Base-by-base conservation (phyloP, 2,329 filamentous ascomycete species). In the Diplodia seriata region DNA sequence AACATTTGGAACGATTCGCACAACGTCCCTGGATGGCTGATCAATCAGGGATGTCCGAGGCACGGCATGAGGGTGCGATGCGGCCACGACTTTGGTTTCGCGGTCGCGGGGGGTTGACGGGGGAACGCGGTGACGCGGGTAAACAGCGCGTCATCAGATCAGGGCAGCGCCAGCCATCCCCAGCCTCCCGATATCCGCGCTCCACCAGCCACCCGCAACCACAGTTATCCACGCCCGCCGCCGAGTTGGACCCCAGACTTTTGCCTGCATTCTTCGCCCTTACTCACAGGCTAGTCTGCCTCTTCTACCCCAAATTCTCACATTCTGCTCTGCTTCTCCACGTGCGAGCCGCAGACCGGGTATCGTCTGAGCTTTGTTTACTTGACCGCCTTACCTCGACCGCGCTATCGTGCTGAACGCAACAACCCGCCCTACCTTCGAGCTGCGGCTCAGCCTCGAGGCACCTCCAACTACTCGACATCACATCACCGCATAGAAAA, bases 181-280 rank as follows among this genome's bases (percentile, higher is more conserved):
- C 59, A 63, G 59, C 59, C 59, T 51, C 59, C n/a, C 59, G 9
- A 63, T 63, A 63, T 51, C n/a, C 59, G 43, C 59, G 59, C 59
- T 12, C 1, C 56, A 20, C 57, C 59, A 63, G 8, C 40, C 23
- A 36, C 26, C 26, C 57, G 18, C 59, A 14, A 51, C 59, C 59
- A 63, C 59, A 49, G 38, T 63, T 29, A 38, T 33, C 59, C 43
- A 38, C 59, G 23, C 47, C 29, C 20, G 15, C 59, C 47, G 43
- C 47, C 29, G n/a, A 23, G 29, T 38, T 63, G 50, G 43, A 29
- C 40, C n/a, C 59, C 59, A 23, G 14, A 23, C 59, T 26, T 26
- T 18, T 31, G 29, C 23, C 59, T 38, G 43, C 59, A 63, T 51
- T 38, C 59, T 40, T 63, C 26, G 47, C 59, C 20, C 43, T 20